phyloP scores from a whole-genome alignment of 768 basidiomycete genomes.

The Russula foetens region DNA sequence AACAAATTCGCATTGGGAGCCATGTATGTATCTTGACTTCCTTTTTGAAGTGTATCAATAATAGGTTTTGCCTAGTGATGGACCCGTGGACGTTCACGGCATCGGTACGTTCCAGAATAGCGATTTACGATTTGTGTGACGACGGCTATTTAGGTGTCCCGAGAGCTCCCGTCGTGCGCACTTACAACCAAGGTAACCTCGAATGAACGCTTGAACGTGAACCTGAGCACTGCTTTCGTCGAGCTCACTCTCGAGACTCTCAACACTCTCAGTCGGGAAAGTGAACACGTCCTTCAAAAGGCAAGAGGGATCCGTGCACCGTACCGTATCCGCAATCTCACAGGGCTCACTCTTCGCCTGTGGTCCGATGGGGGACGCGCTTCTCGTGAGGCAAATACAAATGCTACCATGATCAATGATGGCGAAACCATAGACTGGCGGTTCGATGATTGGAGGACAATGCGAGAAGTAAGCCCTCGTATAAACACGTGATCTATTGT shows the following conservation, averaged over 20 bases:
- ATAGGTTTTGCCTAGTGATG: conserved; percentile 46
- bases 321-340: conserved; percentile 86
- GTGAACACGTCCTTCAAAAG: conserved; percentile 60
- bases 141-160: conserved; percentile 39
- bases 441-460: conserved; percentile 92
- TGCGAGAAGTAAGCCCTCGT: conserved; percentile 65
- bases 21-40: conserved; percentile 40
- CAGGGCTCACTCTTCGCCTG: conserved; percentile 75
- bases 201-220: conserved; percentile 80
- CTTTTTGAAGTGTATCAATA: background rate
- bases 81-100: conserved; percentile 92
- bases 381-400: conserved; percentile 37
- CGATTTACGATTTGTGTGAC: background rate
- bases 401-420: conserved; percentile 55
- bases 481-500: background rate
- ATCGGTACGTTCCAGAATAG: conserved; percentile 36
- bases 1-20: conserved; percentile 99
- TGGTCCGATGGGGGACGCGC: conserved; percentile 75
- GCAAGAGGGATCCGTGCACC: conserved; percentile 87
- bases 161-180: conserved; percentile 41
- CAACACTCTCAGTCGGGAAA: conserved; percentile 69
- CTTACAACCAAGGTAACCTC: conserved; percentile 59
- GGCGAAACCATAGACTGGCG: conserved; percentile 86
- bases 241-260: conserved; percentile 72
- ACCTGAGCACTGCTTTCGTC: conserved; percentile 83